Evolutionary conservation across 1,139 yeast genomes (phyloP), one percentile per base, ranked within the genome.

Genomic region (Candida buenavistaensis): DNA sequence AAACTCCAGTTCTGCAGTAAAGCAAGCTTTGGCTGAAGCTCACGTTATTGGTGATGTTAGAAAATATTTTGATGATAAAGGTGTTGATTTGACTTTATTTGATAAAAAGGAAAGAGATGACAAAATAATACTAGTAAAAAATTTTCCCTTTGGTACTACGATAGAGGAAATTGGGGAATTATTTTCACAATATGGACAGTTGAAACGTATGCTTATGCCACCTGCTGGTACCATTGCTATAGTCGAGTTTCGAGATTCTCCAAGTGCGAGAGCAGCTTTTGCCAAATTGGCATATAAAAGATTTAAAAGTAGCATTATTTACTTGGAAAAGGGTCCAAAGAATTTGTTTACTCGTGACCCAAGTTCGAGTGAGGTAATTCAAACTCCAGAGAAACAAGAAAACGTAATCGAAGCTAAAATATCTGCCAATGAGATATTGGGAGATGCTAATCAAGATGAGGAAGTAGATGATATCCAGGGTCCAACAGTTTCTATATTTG

Each of bases 201-300:
- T 94, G 24, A 80, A 79, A 46, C 75, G 96, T 51, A 70, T 89
- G 22, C 62, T 94, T 42, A 85, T 94, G 89, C 98, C 99, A 11
- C 96, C 97, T 14, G 87, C 95, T 14, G 97, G 97, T 11, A 90
- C 97, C 0, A 89, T 92, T 51, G 97, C 97, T 4, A 84, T 92
- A 54, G 80, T 92, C n/a, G 97, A 92, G 56, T 90, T 82, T 59
- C 72, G 90, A 48, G 94, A 86, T 57, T 65, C 81, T 1, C 85
- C 95, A 11, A 72, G 85, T 37, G 97, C 95, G 2, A 79, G 97
- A 59, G 72, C 88, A 4, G 98, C 98, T 1, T 92, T 94, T 54
- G 72, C 87, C 14, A 88, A 87, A 52, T 66, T 92, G 37, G 87
- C 97, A 20, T 92, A 82, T 57, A 80, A 92, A 55, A 74, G 96